Evolutionary conservation across 768 basidiomycete species (phyloP).

Genomic region (Sarcodon aspratus): DNA sequence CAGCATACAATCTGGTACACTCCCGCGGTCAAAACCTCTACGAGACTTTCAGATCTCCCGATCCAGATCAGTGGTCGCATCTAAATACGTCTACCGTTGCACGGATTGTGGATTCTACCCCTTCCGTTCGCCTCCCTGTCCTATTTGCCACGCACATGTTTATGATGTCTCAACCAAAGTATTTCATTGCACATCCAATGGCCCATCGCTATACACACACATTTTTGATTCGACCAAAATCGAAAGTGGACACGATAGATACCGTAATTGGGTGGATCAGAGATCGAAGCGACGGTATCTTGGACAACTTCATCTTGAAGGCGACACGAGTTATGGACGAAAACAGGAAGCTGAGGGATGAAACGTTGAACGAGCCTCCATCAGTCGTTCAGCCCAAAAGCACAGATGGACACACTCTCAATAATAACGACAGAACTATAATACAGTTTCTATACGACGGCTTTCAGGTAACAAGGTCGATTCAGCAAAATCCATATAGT

Average conservation of each 20-base stretch:
- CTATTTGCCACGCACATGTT: constrained; percentile 46
- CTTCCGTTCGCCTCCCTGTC: constrained; percentile 22
- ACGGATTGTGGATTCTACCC: constrained; percentile 16
- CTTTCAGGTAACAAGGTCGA: constrained; percentile 32
- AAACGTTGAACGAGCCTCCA: constrained; percentile 10
- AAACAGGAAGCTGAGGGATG: neutral
- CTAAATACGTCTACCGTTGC: constrained; percentile 45
- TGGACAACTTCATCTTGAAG: constrained; percentile 41
- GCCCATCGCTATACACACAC: constrained; percentile 34
- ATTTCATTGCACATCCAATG: constrained; percentile 39
- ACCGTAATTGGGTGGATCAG: constrained; percentile 35
- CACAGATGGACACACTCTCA: constrained; percentile 27
- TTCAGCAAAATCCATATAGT: constrained; percentile 55
- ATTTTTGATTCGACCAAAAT: constrained; percentile 54
- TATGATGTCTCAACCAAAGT: constrained; percentile 39
- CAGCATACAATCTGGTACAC: constrained; percentile 20
- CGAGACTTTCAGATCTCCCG: constrained; percentile 27
- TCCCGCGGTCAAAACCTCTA: constrained; percentile 25
- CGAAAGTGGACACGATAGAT: constrained; percentile 40
- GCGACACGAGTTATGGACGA: constrained; percentile 29
- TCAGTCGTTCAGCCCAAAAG: constrained; percentile 15
- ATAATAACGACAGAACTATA: constrained; percentile 40
- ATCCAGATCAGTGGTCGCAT: constrained; percentile 40
- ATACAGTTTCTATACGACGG: constrained; percentile 47
- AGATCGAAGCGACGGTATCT: constrained; percentile 22